Evolutionary conservation across 2,329 filamentous ascomycete species (phyloP).

Genomic region (Verticillium isaacii): DNA sequence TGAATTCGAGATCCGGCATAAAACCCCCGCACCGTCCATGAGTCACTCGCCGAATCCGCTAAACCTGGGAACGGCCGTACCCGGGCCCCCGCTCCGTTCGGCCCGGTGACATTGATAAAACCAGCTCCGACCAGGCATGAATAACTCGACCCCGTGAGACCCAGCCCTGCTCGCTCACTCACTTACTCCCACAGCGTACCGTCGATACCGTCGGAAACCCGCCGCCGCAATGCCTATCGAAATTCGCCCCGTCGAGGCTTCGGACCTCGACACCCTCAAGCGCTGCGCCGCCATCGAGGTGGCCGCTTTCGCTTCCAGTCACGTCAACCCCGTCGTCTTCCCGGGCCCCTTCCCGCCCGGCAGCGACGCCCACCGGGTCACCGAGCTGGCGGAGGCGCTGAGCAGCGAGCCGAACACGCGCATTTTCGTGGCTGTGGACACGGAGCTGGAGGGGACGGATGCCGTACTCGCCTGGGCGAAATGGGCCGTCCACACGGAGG

Average conservation of each 20-base stretch:
- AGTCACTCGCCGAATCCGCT: neutral
- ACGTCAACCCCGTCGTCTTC: constrained; percentile 14
- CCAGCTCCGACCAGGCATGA: neutral
- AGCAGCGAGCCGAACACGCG: constrained; percentile 8
- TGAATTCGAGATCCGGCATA: no score
- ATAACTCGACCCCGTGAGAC: no score
- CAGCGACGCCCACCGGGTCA: constrained; percentile 15
- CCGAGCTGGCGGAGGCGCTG: constrained; percentile 13
- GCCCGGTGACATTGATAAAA: neutral
- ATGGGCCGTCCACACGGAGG: constrained; percentile 27
- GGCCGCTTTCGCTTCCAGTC: neutral
- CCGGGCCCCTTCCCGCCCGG: constrained; percentile 23
- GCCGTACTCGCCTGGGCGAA: constrained; percentile 28
- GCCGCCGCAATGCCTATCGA: constrained; percentile 10
- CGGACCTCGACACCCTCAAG: constrained; percentile 13
- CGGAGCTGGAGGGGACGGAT: constrained; percentile 13
- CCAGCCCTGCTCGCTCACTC: neutral
- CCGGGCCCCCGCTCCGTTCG: neutral
- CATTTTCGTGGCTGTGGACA: constrained; percentile 12
- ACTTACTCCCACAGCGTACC: neutral
- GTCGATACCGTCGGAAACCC: neutral
- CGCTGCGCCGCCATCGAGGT: neutral
- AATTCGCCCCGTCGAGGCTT: constrained; percentile 5
- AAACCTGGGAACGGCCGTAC: neutral
- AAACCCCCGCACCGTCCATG: neutral